phyloP scores from a whole-genome alignment of 2,329 filamentous ascomycete genomes.

The Colletotrichum spinosum region DNA sequence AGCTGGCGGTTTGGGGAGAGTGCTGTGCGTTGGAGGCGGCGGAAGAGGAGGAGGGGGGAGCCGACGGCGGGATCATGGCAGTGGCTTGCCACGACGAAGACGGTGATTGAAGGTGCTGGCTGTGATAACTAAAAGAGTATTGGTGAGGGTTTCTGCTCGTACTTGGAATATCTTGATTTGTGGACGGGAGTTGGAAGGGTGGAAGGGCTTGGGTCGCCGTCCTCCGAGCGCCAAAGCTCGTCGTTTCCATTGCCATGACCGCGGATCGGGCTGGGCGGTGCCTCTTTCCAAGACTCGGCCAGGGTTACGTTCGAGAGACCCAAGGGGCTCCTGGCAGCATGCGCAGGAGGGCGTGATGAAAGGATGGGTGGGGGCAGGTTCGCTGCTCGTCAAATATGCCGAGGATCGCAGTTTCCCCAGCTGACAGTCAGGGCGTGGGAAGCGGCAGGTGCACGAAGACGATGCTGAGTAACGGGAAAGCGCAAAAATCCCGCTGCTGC shows the following conservation, averaged over 20 bases:
- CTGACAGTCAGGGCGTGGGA: neutral
- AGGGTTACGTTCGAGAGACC: too few species aligned
- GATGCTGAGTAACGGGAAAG: conserved; percentile 23
- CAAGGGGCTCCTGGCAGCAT: too few species aligned
- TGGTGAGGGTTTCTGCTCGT: conserved; percentile 49
- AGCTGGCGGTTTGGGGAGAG: conserved; percentile 51
- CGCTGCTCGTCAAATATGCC: too few species aligned
- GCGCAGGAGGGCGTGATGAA: too few species aligned
- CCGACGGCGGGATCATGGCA: conserved; percentile 31
- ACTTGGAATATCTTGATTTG: conserved; percentile 58
- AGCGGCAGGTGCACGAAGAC: conserved; percentile 16
- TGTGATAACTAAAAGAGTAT: conserved; percentile 31
- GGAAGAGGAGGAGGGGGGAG: conserved; percentile 55
- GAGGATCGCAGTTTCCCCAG: too few species aligned
- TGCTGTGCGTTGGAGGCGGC: conserved; percentile 58
- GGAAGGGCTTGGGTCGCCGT: conserved; percentile 77
- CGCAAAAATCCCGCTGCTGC: neutral
- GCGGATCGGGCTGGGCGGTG: conserved; percentile 32
- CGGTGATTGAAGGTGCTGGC: conserved; percentile 21
- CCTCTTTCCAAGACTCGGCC: neutral
- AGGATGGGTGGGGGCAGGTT: too few species aligned
- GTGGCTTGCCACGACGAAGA: conserved; percentile 25
- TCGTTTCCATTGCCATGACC: conserved; percentile 42
- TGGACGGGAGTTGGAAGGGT: conserved; percentile 76
- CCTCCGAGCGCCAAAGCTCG: conserved; percentile 78